A percentile compares a stretch with the other conserved stretches of the same genome.
These are phyloP conservation scores for Penicillium angulare DNA, from an alignment of 495 filamentous ascomycete genomes.

Conservation along the genomic window DNA sequence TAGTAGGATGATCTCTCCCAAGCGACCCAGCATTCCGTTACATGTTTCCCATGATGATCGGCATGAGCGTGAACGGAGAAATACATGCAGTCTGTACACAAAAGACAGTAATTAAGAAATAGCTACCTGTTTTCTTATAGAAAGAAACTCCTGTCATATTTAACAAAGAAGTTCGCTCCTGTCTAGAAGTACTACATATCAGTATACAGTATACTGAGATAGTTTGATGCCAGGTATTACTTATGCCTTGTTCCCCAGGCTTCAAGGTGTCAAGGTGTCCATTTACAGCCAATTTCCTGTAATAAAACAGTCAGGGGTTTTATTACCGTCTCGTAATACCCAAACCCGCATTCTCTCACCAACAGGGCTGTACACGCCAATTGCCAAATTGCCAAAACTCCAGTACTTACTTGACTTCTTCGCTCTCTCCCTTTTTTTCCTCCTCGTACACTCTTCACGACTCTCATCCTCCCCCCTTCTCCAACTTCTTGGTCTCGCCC, in stretches of 20 bases:
- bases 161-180: too few species aligned
- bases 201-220: not conserved
- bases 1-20: constrained; percentile 9
- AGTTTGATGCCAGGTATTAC: too few species aligned
- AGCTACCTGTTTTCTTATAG: too few species aligned
- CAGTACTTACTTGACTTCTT: constrained; percentile 12
- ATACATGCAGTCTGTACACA: not conserved
- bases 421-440: constrained; percentile 18
- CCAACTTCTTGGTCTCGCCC: constrained; percentile 17
- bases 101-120: too few species aligned
- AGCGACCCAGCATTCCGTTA: constrained; percentile 11
- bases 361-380: not conserved
- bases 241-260: too few species aligned
- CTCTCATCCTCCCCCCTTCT: constrained; percentile 2
- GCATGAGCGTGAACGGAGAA: not conserved
- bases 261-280: too few species aligned
- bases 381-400: too few species aligned
- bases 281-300: not conserved
- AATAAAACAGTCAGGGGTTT: not conserved
- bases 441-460: constrained; percentile 11
- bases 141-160: too few species aligned
- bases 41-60: constrained; percentile 15
- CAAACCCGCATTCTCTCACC: not conserved
- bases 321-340: constrained; percentile 1
- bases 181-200: too few species aligned